Evolutionary conservation across 192 early-diverging fungal genomes (phyloP), one percentile per base, ranked within the genome.

Genomic region (Pecoramyces ruminantium): DNA sequence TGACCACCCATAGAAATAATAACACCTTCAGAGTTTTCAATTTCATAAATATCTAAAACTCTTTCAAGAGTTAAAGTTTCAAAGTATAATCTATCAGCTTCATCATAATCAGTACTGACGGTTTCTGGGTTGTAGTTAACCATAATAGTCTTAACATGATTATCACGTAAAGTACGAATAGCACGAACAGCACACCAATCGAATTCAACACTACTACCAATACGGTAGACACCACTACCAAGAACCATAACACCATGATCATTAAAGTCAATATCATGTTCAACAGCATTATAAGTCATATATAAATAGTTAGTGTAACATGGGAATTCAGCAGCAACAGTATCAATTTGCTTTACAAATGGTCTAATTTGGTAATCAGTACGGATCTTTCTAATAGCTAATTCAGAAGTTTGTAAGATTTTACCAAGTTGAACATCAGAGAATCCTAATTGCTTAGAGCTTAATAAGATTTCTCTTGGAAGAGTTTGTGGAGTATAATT

Each of bases 51-150:
- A 87, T 99, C 97, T 84, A 97, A 85, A 40, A 98, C 92, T 80
- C 95, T 91, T 86, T 99, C 97, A 80, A 96, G 87, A 42, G 93
- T 95, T 79, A 99, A 90, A 84, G 93, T 95, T 83, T 97, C 96
- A 86, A 99, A 99, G 90, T 99, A 99, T 34, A 99, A 91, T 77
- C 96, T 90, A 84, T 99, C 97, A 11, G 93, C 94, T 89, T 99
- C 97, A 83, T 99, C 97, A 81, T 95, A 99, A 88, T 99, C 97
- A 13, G 97, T 99, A 17, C 94, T 96, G n/a, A 99, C 97, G 6
- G 97, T 99, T 85, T 99, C 97, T 28, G 97, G 97, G 86, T 99
- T 99, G 88, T 98, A 99, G 91, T 99, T 99, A 83, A 99, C 88
- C 97, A 99, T 99, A 83, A 99, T 89, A 11, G 97, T 98, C 90